These are phyloP conservation scores for Scutellaria baicalensis DNA, from an alignment of 257 asterid genomes.

Conservation along the genomic window DNA sequence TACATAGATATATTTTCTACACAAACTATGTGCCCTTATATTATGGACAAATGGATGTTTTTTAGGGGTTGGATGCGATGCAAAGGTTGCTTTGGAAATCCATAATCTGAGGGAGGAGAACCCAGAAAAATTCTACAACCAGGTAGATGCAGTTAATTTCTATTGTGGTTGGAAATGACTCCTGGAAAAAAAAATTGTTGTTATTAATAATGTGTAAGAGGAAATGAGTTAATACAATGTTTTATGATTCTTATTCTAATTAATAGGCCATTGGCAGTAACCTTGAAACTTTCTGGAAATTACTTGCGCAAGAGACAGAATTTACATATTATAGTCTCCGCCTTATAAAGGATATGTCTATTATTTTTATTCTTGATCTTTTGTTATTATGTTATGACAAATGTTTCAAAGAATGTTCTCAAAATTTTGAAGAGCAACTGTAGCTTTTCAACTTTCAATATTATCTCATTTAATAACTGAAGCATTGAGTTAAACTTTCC, in stretches of 20 bases:
- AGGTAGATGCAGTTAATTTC: slow-evolving; percentile 39
- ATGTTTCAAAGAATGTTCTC: background rate
- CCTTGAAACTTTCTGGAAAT: background rate
- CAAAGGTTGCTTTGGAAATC: slow-evolving; percentile 96
- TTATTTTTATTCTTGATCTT: background rate
- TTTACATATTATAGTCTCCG: background rate
- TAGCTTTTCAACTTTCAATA: background rate
- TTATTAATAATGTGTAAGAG: background rate
- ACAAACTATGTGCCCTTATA: background rate
- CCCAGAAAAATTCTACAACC: slow-evolving; percentile 97
- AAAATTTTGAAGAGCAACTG: background rate
- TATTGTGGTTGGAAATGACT: background rate
- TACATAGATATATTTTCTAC: background rate
- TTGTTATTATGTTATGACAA: background rate
- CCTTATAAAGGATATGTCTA: background rate
- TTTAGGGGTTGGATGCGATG: slow-evolving; percentile 99
- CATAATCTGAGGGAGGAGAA: slow-evolving; percentile 98
- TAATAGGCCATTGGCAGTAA: background rate
- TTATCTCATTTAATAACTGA: background rate
- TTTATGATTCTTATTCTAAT: background rate
- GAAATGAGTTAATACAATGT: background rate
- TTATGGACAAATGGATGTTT: slow-evolving; percentile 6
- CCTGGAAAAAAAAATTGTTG: slow-evolving; percentile 1
- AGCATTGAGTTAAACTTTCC: background rate
- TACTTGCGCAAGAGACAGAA: background rate